Base-by-base conservation (phyloP, 2,329 filamentous ascomycete genomes). In the Chaetomiaceae sp. region DNA sequence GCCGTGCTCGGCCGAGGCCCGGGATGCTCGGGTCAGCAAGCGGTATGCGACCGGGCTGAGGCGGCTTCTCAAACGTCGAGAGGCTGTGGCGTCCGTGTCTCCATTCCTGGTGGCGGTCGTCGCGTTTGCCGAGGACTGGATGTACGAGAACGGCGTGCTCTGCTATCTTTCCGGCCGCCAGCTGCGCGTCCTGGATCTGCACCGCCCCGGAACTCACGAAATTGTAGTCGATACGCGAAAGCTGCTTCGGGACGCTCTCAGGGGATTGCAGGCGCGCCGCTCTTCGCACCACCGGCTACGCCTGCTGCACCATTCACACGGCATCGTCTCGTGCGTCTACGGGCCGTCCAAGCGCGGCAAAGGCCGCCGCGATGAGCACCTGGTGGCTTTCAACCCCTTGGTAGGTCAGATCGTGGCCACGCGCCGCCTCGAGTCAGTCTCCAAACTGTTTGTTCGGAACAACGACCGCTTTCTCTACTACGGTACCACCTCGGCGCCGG, bases 371-470 rank as follows among this genome's bases (percentile, higher is more conserved):
- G 11, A 14, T 11, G 7, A 32, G 12, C 29, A 32, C 70, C 50
- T 81, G 73, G 60, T 84, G 9, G 68, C 76, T 6, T 68, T 78
- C 48, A 68, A 73, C 46, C 61, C 72, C 3, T 55, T 58, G 43
- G 58, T 60, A 5, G 55, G 61, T 24, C 61, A 64, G 19, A 51
- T 80, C 14, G 56, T 78, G 2, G 62, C 73, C 11, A 62, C 60
- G 12, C 60, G 60, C 26, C 64, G 47, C 38, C 62, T 81, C 33
- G 58, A 66, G 14, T 73, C 73, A 20, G 69, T 68, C 2, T 65
- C 70, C 22, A 80, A 76, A 49, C 64, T 88, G 2, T 86, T 88
- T 60, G 82, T 84, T 3, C 76, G 84, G 9, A 84, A 87, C 51
- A 78, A 79, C 48, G 56, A 62, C 1, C 58, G 71, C 1, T 81